These are phyloP conservation scores for Blastomyces percursus DNA, from an alignment of 2,329 filamentous ascomycete genomes.

Conservation along the genomic window DNA sequence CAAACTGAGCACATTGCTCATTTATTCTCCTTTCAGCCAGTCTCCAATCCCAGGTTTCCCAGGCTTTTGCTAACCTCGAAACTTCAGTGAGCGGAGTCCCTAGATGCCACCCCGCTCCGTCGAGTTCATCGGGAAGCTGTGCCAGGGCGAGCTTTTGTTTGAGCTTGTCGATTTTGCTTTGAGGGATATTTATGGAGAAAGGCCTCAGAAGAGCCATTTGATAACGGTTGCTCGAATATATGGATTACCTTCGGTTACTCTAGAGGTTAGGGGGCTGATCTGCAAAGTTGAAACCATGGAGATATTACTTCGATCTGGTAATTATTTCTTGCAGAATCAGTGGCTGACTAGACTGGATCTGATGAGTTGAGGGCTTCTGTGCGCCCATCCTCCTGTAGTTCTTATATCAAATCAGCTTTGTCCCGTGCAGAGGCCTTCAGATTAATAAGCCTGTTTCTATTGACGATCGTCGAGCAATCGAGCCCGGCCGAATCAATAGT, in stretches of 20 bases:
- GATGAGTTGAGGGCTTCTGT: not conserved
- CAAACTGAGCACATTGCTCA: constrained; percentile 46
- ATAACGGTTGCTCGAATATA: no score
- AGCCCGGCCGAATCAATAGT: not conserved
- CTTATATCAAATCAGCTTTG: not conserved
- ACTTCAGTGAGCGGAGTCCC: constrained; percentile 51
- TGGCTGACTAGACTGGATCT: not conserved
- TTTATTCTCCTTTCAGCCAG: constrained; percentile 50
- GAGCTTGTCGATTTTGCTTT: constrained; percentile 43
- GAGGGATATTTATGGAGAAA: constrained; percentile 43
- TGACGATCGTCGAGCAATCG: not conserved
- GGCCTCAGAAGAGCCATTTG: constrained; percentile 16
- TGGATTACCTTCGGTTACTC: no score
- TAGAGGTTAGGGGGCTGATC: not conserved
- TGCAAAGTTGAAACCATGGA: no score
- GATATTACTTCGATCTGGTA: not conserved
- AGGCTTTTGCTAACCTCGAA: constrained; percentile 47
- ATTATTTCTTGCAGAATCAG: no score
- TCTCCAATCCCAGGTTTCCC: constrained; percentile 53
- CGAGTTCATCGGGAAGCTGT: constrained; percentile 48
- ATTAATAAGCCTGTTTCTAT: not conserved
- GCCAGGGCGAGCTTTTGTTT: constrained; percentile 45
- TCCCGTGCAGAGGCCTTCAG: not conserved
- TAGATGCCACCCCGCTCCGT: constrained; percentile 44
- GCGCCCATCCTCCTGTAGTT: not conserved